Evolutionary conservation across 2,329 filamentous ascomycete species (phyloP).

Genomic region (Chalara sp.): DNA sequence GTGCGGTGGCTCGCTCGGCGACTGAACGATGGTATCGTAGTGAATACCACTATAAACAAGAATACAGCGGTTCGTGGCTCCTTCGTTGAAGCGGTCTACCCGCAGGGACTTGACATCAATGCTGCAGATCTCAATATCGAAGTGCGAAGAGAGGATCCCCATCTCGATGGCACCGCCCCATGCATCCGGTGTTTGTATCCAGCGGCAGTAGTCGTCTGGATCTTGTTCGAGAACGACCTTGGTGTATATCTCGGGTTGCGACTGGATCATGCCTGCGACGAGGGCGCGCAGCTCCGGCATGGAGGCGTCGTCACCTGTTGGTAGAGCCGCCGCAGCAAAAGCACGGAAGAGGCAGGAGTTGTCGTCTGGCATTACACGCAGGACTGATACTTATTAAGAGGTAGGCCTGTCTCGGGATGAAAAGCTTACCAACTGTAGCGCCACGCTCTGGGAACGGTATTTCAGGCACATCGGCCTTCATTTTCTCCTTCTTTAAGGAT

Average conservation of each 20-base stretch:
- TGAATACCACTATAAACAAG: conserved; percentile 90
- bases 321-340: conserved; percentile 71
- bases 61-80: conserved; percentile 58
- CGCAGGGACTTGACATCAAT: conserved; percentile 69
- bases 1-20: conserved; percentile 50
- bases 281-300: conserved; percentile 70
- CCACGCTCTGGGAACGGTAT: conserved; percentile 40
- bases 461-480: conserved; percentile 27
- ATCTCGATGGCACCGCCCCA: conserved; percentile 95
- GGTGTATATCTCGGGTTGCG: conserved; percentile 64
- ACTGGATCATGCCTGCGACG: conserved; percentile 72
- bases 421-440: conserved; percentile 40
- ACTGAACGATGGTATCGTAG: conserved; percentile 83
- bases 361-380: conserved; percentile 94
- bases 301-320: conserved; percentile 46
- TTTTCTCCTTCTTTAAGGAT: conserved; percentile 21
- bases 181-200: conserved; percentile 71
- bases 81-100: conserved; percentile 74
- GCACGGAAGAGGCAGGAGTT: conserved; percentile 93
- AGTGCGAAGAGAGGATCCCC: conserved; percentile 75
- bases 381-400: conserved; percentile 39
- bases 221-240: conserved; percentile 67
- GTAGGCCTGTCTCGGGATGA: conserved; percentile 18
- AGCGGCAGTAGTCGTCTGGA: conserved; percentile 70
- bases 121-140: conserved; percentile 77